A percentile compares a stretch with the other conserved stretches of the same genome.
These are phyloP conservation scores for Kernera saxatilis DNA, from an alignment of 345 rosid species.

Conservation along the genomic window DNA sequence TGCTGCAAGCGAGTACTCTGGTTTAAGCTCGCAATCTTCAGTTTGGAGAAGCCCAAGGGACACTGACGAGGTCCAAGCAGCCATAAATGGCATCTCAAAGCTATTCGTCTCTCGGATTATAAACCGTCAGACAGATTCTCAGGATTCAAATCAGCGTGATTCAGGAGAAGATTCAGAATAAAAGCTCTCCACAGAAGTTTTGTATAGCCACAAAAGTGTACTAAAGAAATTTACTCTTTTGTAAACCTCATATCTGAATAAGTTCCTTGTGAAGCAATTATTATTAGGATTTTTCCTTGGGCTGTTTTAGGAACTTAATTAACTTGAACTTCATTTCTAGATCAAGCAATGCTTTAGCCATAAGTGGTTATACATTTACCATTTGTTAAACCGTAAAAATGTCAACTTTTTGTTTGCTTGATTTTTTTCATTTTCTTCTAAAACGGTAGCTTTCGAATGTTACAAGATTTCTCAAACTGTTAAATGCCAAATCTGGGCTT, in stretches of 20 bases:
- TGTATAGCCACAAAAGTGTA: slow-evolving; percentile 13
- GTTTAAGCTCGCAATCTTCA: slow-evolving; percentile 45
- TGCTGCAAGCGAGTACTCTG: slow-evolving; percentile 66
- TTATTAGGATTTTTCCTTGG: not conserved
- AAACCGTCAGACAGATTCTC: slow-evolving; percentile 53
- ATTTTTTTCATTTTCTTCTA: no score
- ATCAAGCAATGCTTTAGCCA: not conserved
- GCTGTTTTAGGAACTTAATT: not conserved
- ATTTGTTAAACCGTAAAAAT: not conserved
- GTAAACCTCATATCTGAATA: not conserved
- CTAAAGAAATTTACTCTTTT: not conserved
- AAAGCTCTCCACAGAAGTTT: not conserved
- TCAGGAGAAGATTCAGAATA: slow-evolving; percentile 5
- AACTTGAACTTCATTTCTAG: not conserved
- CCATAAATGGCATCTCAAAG: slow-evolving; percentile 70
- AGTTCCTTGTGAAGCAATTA: not conserved
- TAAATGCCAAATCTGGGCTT: not conserved
- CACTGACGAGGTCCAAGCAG: slow-evolving; percentile 64
- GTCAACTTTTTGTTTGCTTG: not conserved
- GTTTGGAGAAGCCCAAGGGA: slow-evolving; percentile 49
- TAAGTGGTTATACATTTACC: not conserved
- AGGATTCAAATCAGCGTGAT: slow-evolving; percentile 33
- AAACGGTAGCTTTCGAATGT: not conserved
- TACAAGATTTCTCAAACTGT: not conserved
- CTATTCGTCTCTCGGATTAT: slow-evolving; percentile 58